These are phyloP conservation scores for Penicillium sp. DNA, from an alignment of 2,329 filamentous ascomycete species.

Conservation along the genomic window DNA sequence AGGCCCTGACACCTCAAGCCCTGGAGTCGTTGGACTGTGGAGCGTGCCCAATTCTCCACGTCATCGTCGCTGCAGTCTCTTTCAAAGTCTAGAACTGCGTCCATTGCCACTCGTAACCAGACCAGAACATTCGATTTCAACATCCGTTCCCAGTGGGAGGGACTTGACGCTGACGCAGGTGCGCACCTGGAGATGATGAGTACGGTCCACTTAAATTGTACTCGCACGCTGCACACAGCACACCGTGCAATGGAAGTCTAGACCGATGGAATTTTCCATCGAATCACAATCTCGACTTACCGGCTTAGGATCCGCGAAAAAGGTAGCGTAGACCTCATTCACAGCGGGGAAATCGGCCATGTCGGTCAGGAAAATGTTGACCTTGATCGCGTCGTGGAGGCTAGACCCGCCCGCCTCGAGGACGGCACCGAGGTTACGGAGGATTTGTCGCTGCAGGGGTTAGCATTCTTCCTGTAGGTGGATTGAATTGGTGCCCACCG, in stretches of 20 bases:
- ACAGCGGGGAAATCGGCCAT: constrained; percentile 71
- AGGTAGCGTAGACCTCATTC: constrained; percentile 70
- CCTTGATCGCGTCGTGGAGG: constrained; percentile 63
- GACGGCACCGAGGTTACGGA: constrained; percentile 58
- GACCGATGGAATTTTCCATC: not conserved
- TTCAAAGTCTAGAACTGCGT: constrained; percentile 21
- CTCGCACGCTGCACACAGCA: not conserved
- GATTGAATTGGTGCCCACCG: constrained; percentile 40
- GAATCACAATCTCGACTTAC: constrained; percentile 15
- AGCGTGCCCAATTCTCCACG: constrained; percentile 1
- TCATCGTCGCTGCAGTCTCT: not conserved
- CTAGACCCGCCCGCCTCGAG: constrained; percentile 61
- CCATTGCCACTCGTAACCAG: constrained; percentile 26
- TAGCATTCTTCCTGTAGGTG: not conserved
- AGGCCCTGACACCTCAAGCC: not conserved
- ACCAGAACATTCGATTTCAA: constrained; percentile 58
- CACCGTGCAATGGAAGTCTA: not conserved
- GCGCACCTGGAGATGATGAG: constrained; percentile 25
- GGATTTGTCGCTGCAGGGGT: constrained; percentile 48
- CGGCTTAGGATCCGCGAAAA: constrained; percentile 29
- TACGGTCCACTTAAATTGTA: not conserved
- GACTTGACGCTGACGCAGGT: constrained; percentile 56
- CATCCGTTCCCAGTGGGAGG: constrained; percentile 53
- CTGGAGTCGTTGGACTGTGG: constrained; percentile 3
- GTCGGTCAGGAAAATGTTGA: constrained; percentile 65